Evolutionary conservation across 192 early-diverging fungal species (phyloP).

Genomic region (Dispira simplex): DNA sequence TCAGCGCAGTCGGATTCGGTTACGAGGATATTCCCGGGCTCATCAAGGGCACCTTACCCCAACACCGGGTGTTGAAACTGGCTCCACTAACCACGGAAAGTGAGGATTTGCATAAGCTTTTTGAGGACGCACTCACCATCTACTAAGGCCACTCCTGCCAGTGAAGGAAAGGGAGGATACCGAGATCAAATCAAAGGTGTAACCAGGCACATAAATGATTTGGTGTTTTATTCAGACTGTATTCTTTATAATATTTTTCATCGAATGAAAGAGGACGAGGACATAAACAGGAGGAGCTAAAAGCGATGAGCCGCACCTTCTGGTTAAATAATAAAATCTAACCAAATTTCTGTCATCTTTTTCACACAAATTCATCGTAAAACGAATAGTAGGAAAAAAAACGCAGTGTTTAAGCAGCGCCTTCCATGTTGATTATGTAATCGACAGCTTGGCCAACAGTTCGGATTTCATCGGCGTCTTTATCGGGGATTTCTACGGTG

Average conservation of each 20-base stretch:
- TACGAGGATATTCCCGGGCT: conserved; percentile 48
- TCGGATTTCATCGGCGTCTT: conserved; percentile 92
- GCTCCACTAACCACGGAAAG: conserved; percentile 49
- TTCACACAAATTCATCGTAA: no score
- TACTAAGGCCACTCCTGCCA: conserved; percentile 16
- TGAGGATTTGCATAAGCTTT: conserved; percentile 45
- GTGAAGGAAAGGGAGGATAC: no score
- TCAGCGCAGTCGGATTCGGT: conserved; percentile 58
- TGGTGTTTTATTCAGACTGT: no score
- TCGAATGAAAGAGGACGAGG: no score
- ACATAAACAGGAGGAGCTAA: no score
- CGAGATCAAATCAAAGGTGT: no score
- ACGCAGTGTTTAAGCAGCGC: conserved; percentile 42
- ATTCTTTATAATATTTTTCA: no score
- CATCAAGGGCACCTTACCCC: conserved; percentile 76
- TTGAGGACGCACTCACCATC: conserved; percentile 42
- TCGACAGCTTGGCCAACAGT: conserved; percentile 80
- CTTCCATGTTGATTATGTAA: conserved; percentile 50
- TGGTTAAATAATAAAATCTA: no score
- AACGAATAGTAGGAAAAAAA: no score
- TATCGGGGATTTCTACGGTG: conserved; percentile 93
- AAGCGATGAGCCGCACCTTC: no score
- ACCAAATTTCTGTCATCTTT: no score
- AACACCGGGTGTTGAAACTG: conserved; percentile 83
- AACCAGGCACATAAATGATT: no score